Percentiles rank a stretch among this genome's conserved stretches.
phyloP scores from a whole-genome alignment of 2,329 filamentous ascomycete genomes.

The Colletotrichum orchidophilum region DNA sequence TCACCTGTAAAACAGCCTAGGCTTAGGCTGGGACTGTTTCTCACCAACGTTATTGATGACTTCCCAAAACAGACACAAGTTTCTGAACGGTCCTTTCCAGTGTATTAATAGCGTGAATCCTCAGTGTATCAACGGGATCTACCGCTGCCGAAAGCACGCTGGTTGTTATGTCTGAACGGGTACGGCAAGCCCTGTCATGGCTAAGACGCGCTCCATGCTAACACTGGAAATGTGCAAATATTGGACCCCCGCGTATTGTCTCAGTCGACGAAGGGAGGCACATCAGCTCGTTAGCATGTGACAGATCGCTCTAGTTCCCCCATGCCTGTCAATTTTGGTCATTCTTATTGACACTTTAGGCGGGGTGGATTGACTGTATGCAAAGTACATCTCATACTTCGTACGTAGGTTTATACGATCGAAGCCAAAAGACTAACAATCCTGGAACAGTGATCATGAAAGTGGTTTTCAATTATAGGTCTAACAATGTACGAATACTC shows the following conservation, averaged over 20 bases:
- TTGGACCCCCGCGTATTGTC: neutral
- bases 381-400: too few relatives aligned
- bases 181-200: neutral
- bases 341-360: neutral
- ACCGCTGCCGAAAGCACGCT: neutral
- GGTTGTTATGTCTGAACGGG: neutral
- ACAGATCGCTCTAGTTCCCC: neutral
- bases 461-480: too few relatives aligned
- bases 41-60: too few relatives aligned
- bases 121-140: neutral
- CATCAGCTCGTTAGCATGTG: neutral
- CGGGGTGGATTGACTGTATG: too few relatives aligned
- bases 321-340: neutral
- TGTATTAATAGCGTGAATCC: too few relatives aligned
- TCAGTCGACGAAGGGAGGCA: neutral
- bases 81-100: neutral
- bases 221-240: neutral
- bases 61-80: neutral
- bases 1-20: neutral
- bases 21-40: too few relatives aligned
- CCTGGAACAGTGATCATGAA: too few relatives aligned
- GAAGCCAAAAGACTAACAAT: too few relatives aligned
- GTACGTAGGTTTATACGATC: too few relatives aligned
- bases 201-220: neutral
- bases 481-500: too few relatives aligned